Base-by-base conservation (phyloP, 805 yeast genomes). In the Spencermartinsiella europaea region DNA sequence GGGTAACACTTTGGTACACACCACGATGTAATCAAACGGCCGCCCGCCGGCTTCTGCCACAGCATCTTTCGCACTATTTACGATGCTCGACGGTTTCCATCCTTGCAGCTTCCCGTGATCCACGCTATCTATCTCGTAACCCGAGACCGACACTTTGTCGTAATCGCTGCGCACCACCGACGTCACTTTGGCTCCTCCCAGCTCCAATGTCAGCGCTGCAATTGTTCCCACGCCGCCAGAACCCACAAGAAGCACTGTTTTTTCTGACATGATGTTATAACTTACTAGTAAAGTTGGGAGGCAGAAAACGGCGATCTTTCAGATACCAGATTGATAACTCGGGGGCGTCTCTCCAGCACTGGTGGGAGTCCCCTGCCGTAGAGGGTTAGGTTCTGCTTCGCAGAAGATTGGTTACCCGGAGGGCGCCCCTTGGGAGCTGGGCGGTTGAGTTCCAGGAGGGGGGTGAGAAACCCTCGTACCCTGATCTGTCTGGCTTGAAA, bases 171-270 rank as follows among this genome's bases (percentile, higher is more conserved):
- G 73, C 2, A 81, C 74, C 3, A 83, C 83, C 12, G 79, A 68
- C 2, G 88, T 77, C 10, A 84, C 80, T 20, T 69, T 68, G 7
- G 78, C 71, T 37, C 69, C 63, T 0, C 74, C 77, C 35, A 63
- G 61, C 53, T 70, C 72, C 27, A 87, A 68, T 0, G 85, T 77
- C 42, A 81, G 73, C 0, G 95, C 86, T 2, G 83, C 81, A 28
- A 87, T 76, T 15, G 87, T 74, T 33, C 96, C 96, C 8, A 87
- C 93, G 34, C 95, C 95, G 14, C 95, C 96, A 37, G 87, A 75
- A 8, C 95, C 95, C 34, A 86, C 74, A 8, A 86, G 68, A 10
- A 86, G 68, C 5, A 42, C 43, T 25, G 31, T 25, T 25, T 25
- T 25, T 7, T 25, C 10, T 25, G 31, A 12, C 31, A 25, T 25